Evolutionary conservation across 1,284 basidiomycete species (phyloP), one percentile per base, ranked within the genome.

Genomic region (Marasmius sp.): DNA sequence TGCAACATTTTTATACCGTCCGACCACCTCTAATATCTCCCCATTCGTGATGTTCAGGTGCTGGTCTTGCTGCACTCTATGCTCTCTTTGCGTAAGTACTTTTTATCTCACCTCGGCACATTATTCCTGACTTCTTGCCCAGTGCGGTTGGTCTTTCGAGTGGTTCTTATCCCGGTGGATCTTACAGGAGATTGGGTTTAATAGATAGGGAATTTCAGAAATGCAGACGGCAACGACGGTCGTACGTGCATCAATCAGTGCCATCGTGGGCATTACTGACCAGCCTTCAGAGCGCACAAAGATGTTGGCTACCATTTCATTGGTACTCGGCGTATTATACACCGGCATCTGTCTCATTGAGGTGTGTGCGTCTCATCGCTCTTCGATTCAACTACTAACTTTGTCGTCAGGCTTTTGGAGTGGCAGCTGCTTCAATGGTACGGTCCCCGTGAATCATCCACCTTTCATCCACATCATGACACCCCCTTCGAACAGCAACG

Each of bases 141-240:
- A 89, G 86, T 70, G 81, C 80, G 47, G 87, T 88, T 78, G 63
- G 85, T 73, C 20, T 38, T 61, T 11, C n/a, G 14, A 36, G 53
- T 43, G 48, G 53, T 34, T 54, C 38, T 34, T 38, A 22, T 18
- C 14, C 20, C 11, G 34, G 38, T 57, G 49, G 18, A 56, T 39
- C 50, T 63, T 41, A 38, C 36, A 20, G 5, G 45, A 49, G 37
- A 53, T 57, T 33, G 61, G 39, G 1, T 1, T 33, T 14, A 18
- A 6, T 67, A 89, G 88, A 82, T 90, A 64, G 78, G 81, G 11
- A 81, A 80, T 57, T 89, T 89, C 71, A 78, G 82, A 66, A 81
- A 81, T 64, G 81, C 84, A 59, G 72, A 72, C 12, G 70, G 81
- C 27, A 85, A 84, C 60, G 70, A 78, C 62, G 67, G 66, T 33